Evolutionary conservation across 257 asterid species (phyloP).

Genomic region (Coffea eugenioides): DNA sequence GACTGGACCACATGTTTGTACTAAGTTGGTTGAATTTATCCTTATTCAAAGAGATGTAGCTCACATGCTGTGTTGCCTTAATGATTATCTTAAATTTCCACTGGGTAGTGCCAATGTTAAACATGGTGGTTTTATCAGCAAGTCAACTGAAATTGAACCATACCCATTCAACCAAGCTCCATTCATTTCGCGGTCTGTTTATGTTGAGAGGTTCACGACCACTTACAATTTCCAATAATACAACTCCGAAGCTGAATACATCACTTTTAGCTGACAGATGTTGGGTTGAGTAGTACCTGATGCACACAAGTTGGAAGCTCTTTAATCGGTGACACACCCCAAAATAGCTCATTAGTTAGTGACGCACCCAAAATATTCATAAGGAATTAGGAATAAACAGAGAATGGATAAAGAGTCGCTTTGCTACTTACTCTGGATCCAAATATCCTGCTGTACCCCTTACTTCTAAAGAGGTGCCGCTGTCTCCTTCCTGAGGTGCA

Average conservation of each 20-base stretch:
- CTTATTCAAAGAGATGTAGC: neutral
- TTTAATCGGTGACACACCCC: neutral
- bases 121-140: neutral
- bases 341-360: slow-evolving; percentile 1
- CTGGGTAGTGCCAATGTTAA: neutral
- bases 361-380: neutral
- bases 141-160: slow-evolving; percentile 14
- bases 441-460: slow-evolving; percentile 86
- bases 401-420: neutral
- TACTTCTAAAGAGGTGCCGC: slow-evolving; percentile 75
- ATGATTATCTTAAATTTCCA: neutral
- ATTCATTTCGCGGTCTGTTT: slow-evolving; percentile 67
- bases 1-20: neutral
- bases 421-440: slow-evolving; percentile 72
- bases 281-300: slow-evolving; percentile 83
- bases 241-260: slow-evolving; percentile 82
- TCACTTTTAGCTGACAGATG: slow-evolving; percentile 80
- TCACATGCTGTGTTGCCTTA: neutral
- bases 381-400: neutral
- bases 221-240: slow-evolving; percentile 64
- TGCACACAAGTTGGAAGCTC: slow-evolving; percentile 6
- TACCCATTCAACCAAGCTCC: slow-evolving; percentile 98
- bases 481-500: slow-evolving; percentile 92
- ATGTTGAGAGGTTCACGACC: slow-evolving; percentile 86
- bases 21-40: neutral